A percentile compares a stretch with the other conserved stretches of the same genome.
These are phyloP conservation scores for Mucor indicus DNA, from an alignment of 371 early-diverging fungal genomes.

Conservation along the genomic window DNA sequence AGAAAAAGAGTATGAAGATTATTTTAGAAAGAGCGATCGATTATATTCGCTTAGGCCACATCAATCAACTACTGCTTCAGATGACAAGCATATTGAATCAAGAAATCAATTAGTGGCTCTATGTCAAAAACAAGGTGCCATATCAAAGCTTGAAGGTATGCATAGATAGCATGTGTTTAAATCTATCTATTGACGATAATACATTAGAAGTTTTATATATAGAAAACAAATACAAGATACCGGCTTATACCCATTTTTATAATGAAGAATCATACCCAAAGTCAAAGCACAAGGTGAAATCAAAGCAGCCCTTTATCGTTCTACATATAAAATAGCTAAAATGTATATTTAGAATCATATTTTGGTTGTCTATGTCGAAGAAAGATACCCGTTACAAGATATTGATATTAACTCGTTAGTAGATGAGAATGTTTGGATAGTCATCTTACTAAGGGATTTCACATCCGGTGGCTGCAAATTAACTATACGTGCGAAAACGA, in stretches of 20 bases:
- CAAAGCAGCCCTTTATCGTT: no score
- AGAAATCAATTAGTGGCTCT: slow-evolving; percentile 7
- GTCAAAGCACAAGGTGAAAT: slow-evolving; percentile 9
- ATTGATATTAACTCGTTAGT: slow-evolving; percentile 13
- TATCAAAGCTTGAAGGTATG: slow-evolving; percentile 14
- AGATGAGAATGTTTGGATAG: slow-evolving; percentile 30
- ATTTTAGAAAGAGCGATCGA: slow-evolving; percentile 24
- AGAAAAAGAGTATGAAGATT: slow-evolving; percentile 21
- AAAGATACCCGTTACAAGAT: slow-evolving; percentile 6
- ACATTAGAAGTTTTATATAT: slow-evolving; percentile 11
- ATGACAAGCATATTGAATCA: background rate
- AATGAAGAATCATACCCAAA: slow-evolving; percentile 10
- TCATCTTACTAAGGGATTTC: slow-evolving; percentile 23
- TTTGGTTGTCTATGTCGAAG: slow-evolving; percentile 44
- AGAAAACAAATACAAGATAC: slow-evolving; percentile 11
- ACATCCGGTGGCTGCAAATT: slow-evolving; percentile 10
- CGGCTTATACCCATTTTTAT: slow-evolving; percentile 18
- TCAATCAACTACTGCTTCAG: background rate
- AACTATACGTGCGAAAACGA: slow-evolving; percentile 17
- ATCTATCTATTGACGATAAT: slow-evolving; percentile 12
- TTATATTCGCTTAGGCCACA: slow-evolving; percentile 21
- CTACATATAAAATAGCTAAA: no score
- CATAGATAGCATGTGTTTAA: background rate
- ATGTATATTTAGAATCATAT: slow-evolving; percentile 49
- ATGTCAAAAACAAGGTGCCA: slow-evolving; percentile 18